Base-by-base conservation (phyloP, 768 basidiomycete genomes). In the Boletus subcaerulescens region DNA sequence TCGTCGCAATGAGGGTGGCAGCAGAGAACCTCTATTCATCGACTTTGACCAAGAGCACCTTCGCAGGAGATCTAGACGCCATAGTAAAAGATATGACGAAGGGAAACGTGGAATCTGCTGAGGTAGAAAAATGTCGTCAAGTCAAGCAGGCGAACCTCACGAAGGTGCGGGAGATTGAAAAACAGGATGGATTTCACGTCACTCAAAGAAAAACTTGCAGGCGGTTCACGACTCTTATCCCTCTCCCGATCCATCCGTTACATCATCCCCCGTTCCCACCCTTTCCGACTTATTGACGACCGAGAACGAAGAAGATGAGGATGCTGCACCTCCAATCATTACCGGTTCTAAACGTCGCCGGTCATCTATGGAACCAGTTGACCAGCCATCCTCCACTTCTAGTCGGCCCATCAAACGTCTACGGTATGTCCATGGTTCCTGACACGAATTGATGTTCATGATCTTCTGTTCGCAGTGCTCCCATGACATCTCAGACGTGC, bases 1-100 rank as follows among this genome's bases (percentile, higher is more conserved):
- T 75, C 17, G 39, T 65, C 4, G 38, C 52, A 4, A 66, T 78
- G 55, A 75, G 71, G 50, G 58, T 55, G 0, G 53, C 13, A 2
- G 73, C 71, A n/a, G 65, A 71, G 15, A 58, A 55, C 0, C 58
- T 77, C 1, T 77, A 73, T 52, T 55, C 61, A 0, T 61, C 70
- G 1, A 60, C 59, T 14, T 60, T 68, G 14, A 45, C 48, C 0
- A 64, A 67, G 48, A 77, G 70, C 7, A 50, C 52, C 1, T 50
- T 75, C 1, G 68, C 68, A 0, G 51, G 55, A 3, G 69, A 68
- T 43, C 35, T 75, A 3, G 71, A 71, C n/a, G 48, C 53, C 0
- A 58, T 65, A 31, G 62, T 75, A 2, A 68, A 72, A 44, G 68
- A 69, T 53, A 54, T 66, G 44, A 67, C 67, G 0, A 59, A 62